phyloP scores from a whole-genome alignment of 1,284 basidiomycete species.

The Taiwanofungus camphoratus region DNA sequence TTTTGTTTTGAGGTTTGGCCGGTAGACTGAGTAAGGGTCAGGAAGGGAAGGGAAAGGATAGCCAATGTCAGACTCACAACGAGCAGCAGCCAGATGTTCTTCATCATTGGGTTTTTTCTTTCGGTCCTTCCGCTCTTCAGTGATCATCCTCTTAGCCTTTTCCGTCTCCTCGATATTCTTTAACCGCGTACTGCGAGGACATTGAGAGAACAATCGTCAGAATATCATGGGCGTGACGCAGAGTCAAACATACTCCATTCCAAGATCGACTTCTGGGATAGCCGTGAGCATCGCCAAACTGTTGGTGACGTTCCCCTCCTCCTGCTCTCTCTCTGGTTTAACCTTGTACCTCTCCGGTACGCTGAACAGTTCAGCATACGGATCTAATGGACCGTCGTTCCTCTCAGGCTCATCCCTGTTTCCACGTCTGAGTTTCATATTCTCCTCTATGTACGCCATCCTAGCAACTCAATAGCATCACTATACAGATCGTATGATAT shows the following conservation, averaged over 20 bases:
- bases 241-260: conserved; percentile 80
- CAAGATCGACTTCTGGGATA: conserved; percentile 95
- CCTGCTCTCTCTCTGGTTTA: conserved; percentile 51
- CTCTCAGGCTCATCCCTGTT: conserved; percentile 42
- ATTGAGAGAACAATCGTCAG: background rate
- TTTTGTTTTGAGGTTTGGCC: conserved; percentile 70
- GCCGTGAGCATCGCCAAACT: conserved; percentile 92
- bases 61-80: conserved; percentile 80
- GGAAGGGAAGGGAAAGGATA: background rate
- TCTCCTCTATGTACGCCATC: conserved; percentile 97
- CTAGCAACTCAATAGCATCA: conserved; percentile 34
- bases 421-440: conserved; percentile 75
- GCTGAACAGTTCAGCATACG: conserved; percentile 78
- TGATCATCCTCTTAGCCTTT: conserved; percentile 83
- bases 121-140: conserved; percentile 63
- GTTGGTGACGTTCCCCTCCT: conserved; percentile 91
- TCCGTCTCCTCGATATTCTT: conserved; percentile 97
- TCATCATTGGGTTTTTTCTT: conserved; percentile 58
- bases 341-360: conserved; percentile 71
- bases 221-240: background rate
- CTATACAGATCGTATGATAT: background rate
- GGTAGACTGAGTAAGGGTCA: conserved; percentile 57
- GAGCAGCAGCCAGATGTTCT: conserved; percentile 72
- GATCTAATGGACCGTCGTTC: conserved; percentile 49
- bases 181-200: conserved; percentile 63